These are phyloP conservation scores for Ceratobasidium sp. DNA, from an alignment of 1,284 basidiomycete species.

Conservation along the genomic window DNA sequence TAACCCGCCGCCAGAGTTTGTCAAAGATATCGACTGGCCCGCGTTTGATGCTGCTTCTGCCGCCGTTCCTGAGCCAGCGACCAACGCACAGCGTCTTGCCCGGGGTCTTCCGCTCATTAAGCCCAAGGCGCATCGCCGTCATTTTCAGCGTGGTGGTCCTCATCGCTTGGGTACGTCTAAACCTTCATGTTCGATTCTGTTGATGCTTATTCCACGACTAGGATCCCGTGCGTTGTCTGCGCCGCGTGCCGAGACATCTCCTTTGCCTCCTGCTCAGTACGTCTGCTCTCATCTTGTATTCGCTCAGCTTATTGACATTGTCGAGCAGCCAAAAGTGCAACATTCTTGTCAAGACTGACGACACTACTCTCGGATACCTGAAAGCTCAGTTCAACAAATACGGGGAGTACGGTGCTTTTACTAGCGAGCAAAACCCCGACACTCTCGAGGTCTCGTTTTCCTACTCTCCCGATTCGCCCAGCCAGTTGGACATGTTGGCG, in stretches of 20 bases:
- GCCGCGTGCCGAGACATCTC: conserved; percentile 3
- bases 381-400: background rate
- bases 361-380: background rate
- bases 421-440: background rate
- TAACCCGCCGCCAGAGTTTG: background rate
- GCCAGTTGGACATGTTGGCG: background rate
- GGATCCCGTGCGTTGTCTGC: conserved; percentile 12
- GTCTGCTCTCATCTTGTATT: background rate
- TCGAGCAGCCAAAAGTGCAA: conserved; percentile 7
- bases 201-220: background rate
- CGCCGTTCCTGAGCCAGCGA: background rate
- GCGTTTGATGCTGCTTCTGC: background rate
- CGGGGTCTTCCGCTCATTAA: conserved; percentile 12
- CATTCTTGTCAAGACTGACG: background rate
- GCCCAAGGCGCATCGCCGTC: conserved; percentile 18
- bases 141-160: background rate
- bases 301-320: background rate
- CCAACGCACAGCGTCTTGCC: conserved; percentile 33
- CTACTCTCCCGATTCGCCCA: background rate
- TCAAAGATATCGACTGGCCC: background rate
- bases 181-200: background rate
- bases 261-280: conserved; percentile 2
- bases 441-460: conserved; percentile 1
- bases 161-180: background rate
- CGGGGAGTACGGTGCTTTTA: conserved; percentile 22